A percentile compares a stretch with the other conserved stretches of the same genome.
These are phyloP conservation scores for Trichosporon ovoides DNA, from an alignment of 1,284 basidiomycete genomes.

Conservation along the genomic window DNA sequence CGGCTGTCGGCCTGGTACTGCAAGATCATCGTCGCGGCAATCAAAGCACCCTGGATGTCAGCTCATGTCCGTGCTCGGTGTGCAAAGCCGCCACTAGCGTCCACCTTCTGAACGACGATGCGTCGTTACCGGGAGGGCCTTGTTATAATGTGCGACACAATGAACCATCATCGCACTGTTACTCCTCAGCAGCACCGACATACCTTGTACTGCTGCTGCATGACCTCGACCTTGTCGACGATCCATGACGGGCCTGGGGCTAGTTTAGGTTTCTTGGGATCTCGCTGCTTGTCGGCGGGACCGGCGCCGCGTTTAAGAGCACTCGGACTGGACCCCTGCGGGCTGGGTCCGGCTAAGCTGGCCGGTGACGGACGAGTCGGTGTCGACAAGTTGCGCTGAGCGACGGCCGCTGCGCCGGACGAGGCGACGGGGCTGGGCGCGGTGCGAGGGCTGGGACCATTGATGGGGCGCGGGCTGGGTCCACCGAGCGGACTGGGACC, in stretches of 20 bases:
- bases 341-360: constrained; percentile 1
- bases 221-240: constrained; percentile 21
- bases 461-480: constrained; percentile 11
- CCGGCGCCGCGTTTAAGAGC: neutral
- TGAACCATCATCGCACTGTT: neutral
- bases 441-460: constrained; percentile 14
- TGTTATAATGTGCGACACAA: no score
- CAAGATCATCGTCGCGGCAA: constrained; percentile 27
- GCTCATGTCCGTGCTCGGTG: neutral
- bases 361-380: constrained; percentile 12
- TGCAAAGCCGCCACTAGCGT: no score
- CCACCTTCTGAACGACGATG: no score
- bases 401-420: neutral
- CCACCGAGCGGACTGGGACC: constrained; percentile 4
- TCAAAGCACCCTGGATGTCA: constrained; percentile 26
- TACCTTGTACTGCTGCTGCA: constrained; percentile 31
- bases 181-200: neutral
- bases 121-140: no score
- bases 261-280: constrained; percentile 15
- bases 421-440: constrained; percentile 5
- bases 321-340: neutral
- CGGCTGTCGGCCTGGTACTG: constrained; percentile 26
- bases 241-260: constrained; percentile 30
- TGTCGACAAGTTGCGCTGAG: constrained; percentile 8
- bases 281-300: constrained; percentile 6